Conservation (phyloP, 495 filamentous ascomycete genomes). For the Aspergillus olivimuriae region DNA sequence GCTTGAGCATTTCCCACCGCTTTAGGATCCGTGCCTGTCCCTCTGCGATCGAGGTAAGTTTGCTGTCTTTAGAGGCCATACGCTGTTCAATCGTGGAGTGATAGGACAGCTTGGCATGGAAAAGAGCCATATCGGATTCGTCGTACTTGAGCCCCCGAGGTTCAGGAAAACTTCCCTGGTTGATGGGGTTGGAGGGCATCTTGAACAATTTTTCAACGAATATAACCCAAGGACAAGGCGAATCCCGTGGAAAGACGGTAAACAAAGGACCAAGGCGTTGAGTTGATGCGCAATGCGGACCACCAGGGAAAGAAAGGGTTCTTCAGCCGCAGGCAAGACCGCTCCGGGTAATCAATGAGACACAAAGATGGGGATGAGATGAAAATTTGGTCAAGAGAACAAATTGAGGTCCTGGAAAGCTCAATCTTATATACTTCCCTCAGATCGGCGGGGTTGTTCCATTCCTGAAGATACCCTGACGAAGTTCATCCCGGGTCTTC, state of each 20-base stretch:
- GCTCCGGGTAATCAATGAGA: too few species aligned
- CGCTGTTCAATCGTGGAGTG: slow-evolving; percentile 36
- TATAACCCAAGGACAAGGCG: background rate
- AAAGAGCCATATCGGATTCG: slow-evolving; percentile 39
- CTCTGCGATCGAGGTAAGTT: slow-evolving; percentile 33
- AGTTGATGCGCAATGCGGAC: background rate
- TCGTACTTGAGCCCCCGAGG: slow-evolving; percentile 35
- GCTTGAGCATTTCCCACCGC: slow-evolving; percentile 35
- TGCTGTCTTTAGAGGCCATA: slow-evolving; percentile 28
- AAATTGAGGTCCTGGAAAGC: background rate
- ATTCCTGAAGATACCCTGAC: slow-evolving; percentile 3
- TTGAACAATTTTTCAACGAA: too few species aligned
- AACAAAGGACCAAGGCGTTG: background rate
- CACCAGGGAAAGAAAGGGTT: too few species aligned
- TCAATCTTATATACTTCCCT: background rate
- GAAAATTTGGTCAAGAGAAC: too few species aligned
- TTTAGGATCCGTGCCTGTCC: slow-evolving; percentile 32
- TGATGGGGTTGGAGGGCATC: slow-evolving; percentile 25
- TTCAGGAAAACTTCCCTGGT: slow-evolving; percentile 29
- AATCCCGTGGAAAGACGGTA: background rate
- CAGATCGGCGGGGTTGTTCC: background rate
- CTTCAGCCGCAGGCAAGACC: too few species aligned
- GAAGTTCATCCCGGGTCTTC: background rate
- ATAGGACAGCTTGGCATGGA: slow-evolving; percentile 34
- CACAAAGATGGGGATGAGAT: too few species aligned